Conservation (phyloP, 1,284 basidiomycete genomes). For the Sporisorium exsertum region DNA sequence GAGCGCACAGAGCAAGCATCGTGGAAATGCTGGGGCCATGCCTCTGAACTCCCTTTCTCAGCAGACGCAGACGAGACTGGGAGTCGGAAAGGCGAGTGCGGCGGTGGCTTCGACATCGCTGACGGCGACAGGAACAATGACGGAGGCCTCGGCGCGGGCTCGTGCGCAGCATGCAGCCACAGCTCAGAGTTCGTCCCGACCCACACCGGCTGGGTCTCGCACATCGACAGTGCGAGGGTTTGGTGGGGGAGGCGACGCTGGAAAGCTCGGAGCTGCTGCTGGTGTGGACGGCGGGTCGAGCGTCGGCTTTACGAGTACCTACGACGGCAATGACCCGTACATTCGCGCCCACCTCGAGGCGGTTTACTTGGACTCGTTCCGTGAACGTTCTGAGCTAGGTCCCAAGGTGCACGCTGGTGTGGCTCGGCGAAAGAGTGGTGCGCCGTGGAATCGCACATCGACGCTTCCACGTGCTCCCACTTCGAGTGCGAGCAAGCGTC, state of each 20-base stretch:
- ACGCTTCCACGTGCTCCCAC: slow-evolving; percentile 26
- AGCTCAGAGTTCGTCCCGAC: slow-evolving; percentile 28
- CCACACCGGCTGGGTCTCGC: slow-evolving; percentile 46
- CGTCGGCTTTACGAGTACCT: slow-evolving; percentile 53
- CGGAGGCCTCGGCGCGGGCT: slow-evolving; percentile 44
- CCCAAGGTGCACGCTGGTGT: slow-evolving; percentile 36
- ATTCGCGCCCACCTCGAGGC: slow-evolving; percentile 64
- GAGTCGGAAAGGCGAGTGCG: slow-evolving; percentile 50
- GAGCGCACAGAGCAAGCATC: slow-evolving; percentile 17
- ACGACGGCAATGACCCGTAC: slow-evolving; percentile 66
- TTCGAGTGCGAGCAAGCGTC: slow-evolving; percentile 52
- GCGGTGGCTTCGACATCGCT: slow-evolving; percentile 48
- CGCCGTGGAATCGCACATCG: slow-evolving; percentile 14
- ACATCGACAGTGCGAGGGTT: slow-evolving; percentile 35
- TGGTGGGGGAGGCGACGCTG: slow-evolving; percentile 16
- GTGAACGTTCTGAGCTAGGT: slow-evolving; percentile 51
- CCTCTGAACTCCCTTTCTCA: slow-evolving; percentile 27
- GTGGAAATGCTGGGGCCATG: not conserved
- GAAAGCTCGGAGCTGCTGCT: slow-evolving; percentile 15
- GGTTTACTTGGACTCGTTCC: slow-evolving; percentile 56
- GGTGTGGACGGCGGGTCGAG: slow-evolving; percentile 15
- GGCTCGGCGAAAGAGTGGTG: slow-evolving; percentile 23
- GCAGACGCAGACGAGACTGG: slow-evolving; percentile 45
- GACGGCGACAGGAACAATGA: slow-evolving; percentile 56
- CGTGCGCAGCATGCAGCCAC: slow-evolving; percentile 29